Percentiles rank a stretch among this genome's conserved stretches.
These are phyloP conservation scores for Adansonia digitata DNA, from an alignment of 345 rosid species.

Conservation along the genomic window DNA sequence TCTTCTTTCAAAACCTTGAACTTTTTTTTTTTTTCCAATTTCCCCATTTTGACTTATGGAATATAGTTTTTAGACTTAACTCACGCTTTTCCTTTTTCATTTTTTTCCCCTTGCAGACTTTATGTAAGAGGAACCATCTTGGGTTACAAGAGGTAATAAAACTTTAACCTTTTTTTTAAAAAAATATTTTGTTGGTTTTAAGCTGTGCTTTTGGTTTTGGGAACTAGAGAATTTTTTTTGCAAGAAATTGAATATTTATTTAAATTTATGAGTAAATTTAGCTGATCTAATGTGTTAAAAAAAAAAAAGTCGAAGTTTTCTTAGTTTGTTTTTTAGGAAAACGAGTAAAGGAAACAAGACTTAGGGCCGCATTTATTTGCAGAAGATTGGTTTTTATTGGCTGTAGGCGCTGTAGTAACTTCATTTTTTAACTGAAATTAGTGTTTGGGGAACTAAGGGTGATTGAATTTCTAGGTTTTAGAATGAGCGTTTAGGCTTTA, in stretches of 20 bases:
- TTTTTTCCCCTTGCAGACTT: constrained; percentile 37
- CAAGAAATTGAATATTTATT: not conserved
- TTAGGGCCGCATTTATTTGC: not conserved
- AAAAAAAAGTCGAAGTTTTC: not conserved
- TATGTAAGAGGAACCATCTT: constrained; percentile 81
- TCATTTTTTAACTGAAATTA: not conserved
- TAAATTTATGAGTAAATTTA: not conserved
- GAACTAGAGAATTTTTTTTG: not conserved
- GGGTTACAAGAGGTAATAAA: constrained; percentile 73
- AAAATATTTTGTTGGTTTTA: not conserved
- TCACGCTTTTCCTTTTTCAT: not conserved
- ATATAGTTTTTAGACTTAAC: not conserved
- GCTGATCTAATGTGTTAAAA: not conserved
- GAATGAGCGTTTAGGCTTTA: not conserved
- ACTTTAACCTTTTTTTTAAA: not conserved
- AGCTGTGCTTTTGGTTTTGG: not conserved
- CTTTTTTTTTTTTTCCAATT: not conserved
- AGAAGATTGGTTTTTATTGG: not conserved
- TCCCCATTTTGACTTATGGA: not conserved
- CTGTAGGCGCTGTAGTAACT: not conserved
- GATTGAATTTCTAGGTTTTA: not conserved
- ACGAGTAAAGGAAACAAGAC: not conserved
- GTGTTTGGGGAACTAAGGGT: not conserved
- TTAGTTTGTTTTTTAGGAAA: not conserved
- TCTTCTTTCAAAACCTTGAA: not conserved